Evolutionary conservation across 257 asterid species (phyloP), one percentile per base, ranked within the genome.

Genomic region (Gentiana macrophylla): DNA sequence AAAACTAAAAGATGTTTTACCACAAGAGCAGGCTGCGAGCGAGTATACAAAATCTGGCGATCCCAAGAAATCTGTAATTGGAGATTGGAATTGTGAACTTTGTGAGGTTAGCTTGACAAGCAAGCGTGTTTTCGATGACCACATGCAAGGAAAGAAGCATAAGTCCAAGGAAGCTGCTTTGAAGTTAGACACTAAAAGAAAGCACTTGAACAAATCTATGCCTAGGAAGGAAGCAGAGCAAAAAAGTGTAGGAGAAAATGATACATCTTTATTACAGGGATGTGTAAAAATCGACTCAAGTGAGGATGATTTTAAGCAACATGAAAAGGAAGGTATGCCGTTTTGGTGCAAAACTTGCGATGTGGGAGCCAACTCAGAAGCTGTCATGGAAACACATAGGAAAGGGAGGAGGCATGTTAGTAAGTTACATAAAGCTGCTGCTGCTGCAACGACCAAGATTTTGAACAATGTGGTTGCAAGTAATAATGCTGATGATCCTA

Each of bases 281-380:
- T 56, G 48, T 7, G 54, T 5, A 4, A 47, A 46, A 47, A 13
- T 37, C 44, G 8, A 47, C 51, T 47, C 57, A 48, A 37, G 43
- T 50, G 12, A 64, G 37, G 62, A 55, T 13, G 56, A 32, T 2
- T 15, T 13, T 3, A 35, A 2, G 4, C 11, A 34, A 33, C 12
- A 38, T 3, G 59, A 64, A 64, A 68, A 62, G 67, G 65, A 51
- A 35, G 15, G 7, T 3, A 49, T 1, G 41, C 50, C 1, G 52
- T 71, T 71, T 59, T 80, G 85, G 89, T 86, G 95, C 33, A 80
- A 77, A 62, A 53, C 72, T 41, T 86, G 95, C 75, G 50, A 67
- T 54, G 63, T 77, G 33, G 77, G 78, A 13, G 69, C 72, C 12
- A 11, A 1, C 48, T 55, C 73, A n/a, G 12, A 6, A 33, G 37